phyloP scores from a whole-genome alignment of 2,329 filamentous ascomycete species.

The Diaporthe citri region DNA sequence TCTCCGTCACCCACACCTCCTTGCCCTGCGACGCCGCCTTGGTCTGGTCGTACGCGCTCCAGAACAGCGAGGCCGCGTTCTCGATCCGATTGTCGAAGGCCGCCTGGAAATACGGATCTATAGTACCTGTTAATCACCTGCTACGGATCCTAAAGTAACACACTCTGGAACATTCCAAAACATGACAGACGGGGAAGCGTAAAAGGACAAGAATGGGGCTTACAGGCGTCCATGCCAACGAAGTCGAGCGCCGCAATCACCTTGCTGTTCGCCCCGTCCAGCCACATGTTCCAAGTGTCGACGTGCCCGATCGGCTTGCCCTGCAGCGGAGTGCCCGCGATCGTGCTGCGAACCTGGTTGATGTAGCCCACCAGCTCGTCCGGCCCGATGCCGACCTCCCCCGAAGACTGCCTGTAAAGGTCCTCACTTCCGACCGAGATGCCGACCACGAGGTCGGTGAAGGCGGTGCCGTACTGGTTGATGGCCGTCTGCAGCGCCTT shows the following conservation, averaged over 20 bases:
- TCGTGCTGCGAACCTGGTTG: constrained; percentile 72
- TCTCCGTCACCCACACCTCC: constrained; percentile 86
- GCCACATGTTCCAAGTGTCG: constrained; percentile 88
- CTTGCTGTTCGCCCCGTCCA: constrained; percentile 77
- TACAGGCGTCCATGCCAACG: constrained; percentile 86
- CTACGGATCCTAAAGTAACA: too few species aligned
- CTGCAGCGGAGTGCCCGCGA: constrained; percentile 51
- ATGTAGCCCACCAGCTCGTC: constrained; percentile 74
- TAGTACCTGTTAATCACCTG: too few species aligned
- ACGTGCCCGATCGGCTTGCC: constrained; percentile 79
- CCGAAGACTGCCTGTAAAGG: constrained; percentile 77
- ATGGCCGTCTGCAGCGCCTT: constrained; percentile 78
- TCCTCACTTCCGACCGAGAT: constrained; percentile 92
- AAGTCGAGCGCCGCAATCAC: constrained; percentile 81
- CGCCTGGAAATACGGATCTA: constrained; percentile 86
- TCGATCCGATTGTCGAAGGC: constrained; percentile 75
- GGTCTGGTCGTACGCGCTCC: constrained; percentile 66
- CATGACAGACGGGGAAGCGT: too few species aligned
- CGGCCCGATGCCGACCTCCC: constrained; percentile 61
- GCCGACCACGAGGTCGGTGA: constrained; percentile 78
- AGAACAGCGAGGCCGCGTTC: constrained; percentile 76
- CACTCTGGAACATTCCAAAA: too few species aligned
- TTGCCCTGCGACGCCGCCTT: constrained; percentile 57
- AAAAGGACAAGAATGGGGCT: too few species aligned
- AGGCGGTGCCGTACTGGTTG: constrained; percentile 72